Evolutionary conservation across 2,329 filamentous ascomycete genomes (phyloP), one percentile per base, ranked within the genome.

Genomic region (Phialocephala sp.): DNA sequence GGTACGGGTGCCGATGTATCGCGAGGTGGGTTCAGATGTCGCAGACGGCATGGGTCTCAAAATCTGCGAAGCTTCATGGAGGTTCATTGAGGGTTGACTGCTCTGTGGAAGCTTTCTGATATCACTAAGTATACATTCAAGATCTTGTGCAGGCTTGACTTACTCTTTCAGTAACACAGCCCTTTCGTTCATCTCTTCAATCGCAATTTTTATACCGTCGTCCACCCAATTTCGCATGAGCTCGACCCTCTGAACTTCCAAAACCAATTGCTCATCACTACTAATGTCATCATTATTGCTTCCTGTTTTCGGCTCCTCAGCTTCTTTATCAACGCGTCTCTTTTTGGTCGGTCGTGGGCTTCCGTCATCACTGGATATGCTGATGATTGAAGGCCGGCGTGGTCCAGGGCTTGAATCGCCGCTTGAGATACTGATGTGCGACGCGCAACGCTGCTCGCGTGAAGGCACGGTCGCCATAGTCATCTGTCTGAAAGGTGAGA

Each of bases 151-250:
- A 20, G 14, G 4, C 20, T 41, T 27, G 24, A 55, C 20, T 32
- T 15, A 54, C 39, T 37, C 60, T 27, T 56, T 2, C n/a, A 24
- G 11, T 18, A 32, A 4, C 14, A n/a, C 6, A 9, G 11, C 50
- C 39, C 36, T 37, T 11, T 9, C 32, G n/a, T 35, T 59, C 37
- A 56, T 43, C 39, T 66, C 64, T 20, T 52, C 47, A 24, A 63
- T 63, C 8, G 56, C 60, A 35, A 52, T 52, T 43, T 57, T 24
- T 32, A 66, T 63, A 6, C 56, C 64, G 3, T 43, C 39, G 39
- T 66, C 64, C 18, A 63, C 64, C 64, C 56, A 66, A 20, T 37
- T 60, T 8, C 60, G 64, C 64, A 66, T 66, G 20, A 63, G 45
- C 18, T 63, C 57, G 3, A 62, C 14, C 41, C 59, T 45, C 36